Base-by-base conservation (phyloP, 2,329 filamentous ascomycete genomes). In the Fusarium bactridioides region DNA sequence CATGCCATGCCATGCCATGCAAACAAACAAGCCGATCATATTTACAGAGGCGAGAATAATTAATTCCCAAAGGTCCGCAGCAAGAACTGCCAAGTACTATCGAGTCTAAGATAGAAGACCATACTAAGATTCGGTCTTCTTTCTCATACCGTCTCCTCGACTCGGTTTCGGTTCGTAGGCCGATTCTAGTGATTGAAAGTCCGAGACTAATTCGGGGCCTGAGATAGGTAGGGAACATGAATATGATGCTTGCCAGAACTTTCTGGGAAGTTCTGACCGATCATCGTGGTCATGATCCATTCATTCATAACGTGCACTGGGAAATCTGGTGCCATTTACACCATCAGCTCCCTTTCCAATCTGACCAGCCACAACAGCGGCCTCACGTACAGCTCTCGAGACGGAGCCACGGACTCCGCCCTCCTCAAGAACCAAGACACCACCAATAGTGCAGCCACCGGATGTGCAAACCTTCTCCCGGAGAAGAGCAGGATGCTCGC, bases 391-490 rank as follows among this genome's bases (percentile, higher is more conserved):
- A 6, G 92, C 92, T 75, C 88, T 88, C 3, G 91, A 86, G 23
- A 94, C 86, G 0, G 87, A 88, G 9, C 91, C 91, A 74, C 92
- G 87, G 12, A 94, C 88, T 13, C 86, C 84, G 15, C 91, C 91
- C 77, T 95, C 92, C 80, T 95, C 93, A 11, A 95, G 82, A 10
- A 92, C 90, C 75, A 94, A 79, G 56, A 95, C 80, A 1, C 93
- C 93, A 5, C 89, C 90, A 69, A 94, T 94, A 10, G 92, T 94
- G 81, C 92, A 94, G 3, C 93, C 93, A 10, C 92, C 93, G 1
- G 93, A 92, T 3, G 92, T 94, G 73, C 85, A 90, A n/a, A 94
- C 91, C 82, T 93, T 93, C 75, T 95, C 93, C 57, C 90, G 87
- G 58, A 95, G 82, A 27, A 94, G 82, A 21, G 92, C 92, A 3